Percentiles rank a stretch among this genome's conserved stretches.
phyloP scores from a whole-genome alignment of 768 basidiomycete genomes.

The Termitomyces sp. region DNA sequence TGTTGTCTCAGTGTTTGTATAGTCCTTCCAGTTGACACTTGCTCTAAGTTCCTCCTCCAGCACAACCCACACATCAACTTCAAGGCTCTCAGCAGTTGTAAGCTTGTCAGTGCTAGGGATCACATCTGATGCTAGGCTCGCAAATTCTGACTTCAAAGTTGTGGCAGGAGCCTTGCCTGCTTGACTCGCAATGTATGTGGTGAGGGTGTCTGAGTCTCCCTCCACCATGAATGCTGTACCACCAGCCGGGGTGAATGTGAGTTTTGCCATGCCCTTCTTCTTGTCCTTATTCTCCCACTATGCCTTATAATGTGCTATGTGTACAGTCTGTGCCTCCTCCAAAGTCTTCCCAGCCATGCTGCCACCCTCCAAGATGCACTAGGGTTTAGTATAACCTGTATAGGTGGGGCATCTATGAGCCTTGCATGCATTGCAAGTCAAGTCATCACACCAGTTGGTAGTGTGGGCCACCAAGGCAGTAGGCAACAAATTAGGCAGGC shows the following conservation, averaged over 20 bases:
- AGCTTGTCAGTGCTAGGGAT: too few relatives aligned
- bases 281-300: neutral
- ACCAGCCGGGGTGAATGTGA: neutral
- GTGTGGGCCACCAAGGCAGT: too few relatives aligned
- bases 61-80: neutral
- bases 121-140: neutral
- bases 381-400: too few relatives aligned
- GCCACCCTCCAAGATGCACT: neutral
- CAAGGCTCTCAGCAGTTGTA: neutral
- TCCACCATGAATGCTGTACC: neutral
- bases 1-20: too few relatives aligned
- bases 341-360: too few relatives aligned
- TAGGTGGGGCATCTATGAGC: neutral
- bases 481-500: too few relatives aligned
- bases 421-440: too few relatives aligned
- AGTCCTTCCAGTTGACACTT: neutral
- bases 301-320: neutral
- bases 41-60: neutral
- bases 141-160: neutral
- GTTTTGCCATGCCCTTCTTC: neutral
- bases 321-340: too few relatives aligned
- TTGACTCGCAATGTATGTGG: neutral
- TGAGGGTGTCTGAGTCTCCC: neutral
- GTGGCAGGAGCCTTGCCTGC: too few relatives aligned
- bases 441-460: too few relatives aligned